Conservation (phyloP, 2,329 filamentous ascomycete genomes). For the Periglandula ipomoeae region DNA sequence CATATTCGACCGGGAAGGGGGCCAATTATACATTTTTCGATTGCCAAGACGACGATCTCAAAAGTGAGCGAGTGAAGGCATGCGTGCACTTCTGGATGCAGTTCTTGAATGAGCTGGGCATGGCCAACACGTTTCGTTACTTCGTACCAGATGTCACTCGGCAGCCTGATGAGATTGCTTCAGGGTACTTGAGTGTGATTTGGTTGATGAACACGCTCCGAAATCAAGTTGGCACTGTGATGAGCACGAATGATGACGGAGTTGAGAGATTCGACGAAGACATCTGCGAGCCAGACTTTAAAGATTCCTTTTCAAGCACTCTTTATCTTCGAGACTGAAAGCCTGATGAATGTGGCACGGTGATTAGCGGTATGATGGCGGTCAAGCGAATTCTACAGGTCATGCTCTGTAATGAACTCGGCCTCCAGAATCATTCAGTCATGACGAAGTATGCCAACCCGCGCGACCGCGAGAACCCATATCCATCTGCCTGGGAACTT, state of each 20-base stretch:
- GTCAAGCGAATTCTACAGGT: conserved; percentile 8
- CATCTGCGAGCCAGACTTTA: not conserved
- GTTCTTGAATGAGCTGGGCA: conserved; percentile 12
- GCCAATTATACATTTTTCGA: conserved; percentile 15
- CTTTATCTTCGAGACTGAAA: conserved; percentile 10
- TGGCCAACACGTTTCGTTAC: conserved; percentile 12
- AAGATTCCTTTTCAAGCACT: not conserved
- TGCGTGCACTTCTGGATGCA: conserved; percentile 13
- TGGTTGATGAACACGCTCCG: conserved; percentile 14
- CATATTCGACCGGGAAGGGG: conserved; percentile 13
- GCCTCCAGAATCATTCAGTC: conserved; percentile 5
- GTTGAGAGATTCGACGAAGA: not conserved
- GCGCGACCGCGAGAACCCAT: not conserved
- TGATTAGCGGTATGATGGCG: conserved; percentile 1
- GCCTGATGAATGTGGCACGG: conserved; percentile 5
- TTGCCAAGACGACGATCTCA: conserved; percentile 4
- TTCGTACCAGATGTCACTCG: conserved; percentile 8
- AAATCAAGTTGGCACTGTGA: conserved; percentile 10
- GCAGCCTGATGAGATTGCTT: conserved; percentile 7
- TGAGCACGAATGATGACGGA: conserved; percentile 1
- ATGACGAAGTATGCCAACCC: conserved; percentile 6
- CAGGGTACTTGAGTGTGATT: conserved; percentile 7
- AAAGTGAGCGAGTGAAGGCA: conserved; percentile 8
- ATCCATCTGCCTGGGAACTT: conserved; percentile 3
- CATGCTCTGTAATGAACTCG: conserved; percentile 13